Evolutionary conservation across 202 grass and related monocot species (phyloP).

Genomic region (Eragrostis tef): DNA sequence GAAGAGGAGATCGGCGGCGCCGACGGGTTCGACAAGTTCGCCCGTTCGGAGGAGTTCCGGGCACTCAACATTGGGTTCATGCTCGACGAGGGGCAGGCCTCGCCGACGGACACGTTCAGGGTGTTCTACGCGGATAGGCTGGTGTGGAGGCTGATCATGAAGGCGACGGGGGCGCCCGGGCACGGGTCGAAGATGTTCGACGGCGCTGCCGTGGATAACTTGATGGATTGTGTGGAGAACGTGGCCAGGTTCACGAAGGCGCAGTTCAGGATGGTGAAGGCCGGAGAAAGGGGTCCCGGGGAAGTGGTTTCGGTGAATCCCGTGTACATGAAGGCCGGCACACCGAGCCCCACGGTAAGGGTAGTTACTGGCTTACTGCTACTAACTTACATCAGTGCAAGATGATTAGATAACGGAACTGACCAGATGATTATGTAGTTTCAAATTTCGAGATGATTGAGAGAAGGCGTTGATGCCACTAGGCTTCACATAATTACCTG

Average conservation of each 20-base stretch:
- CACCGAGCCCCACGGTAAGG: constrained; percentile 73
- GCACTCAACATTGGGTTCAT: constrained; percentile 77
- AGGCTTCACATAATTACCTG: not conserved
- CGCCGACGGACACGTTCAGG: constrained; percentile 74
- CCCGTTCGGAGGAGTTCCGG: constrained; percentile 64
- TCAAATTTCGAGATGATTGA: not conserved
- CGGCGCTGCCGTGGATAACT: constrained; percentile 65
- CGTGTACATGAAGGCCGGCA: constrained; percentile 85
- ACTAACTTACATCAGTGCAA: constrained; percentile 2
- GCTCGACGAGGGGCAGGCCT: constrained; percentile 93
- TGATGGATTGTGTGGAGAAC: constrained; percentile 72
- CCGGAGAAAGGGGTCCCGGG: constrained; percentile 54
- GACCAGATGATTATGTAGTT: not conserved
- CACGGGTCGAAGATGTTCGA: constrained; percentile 88
- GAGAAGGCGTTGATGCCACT: not conserved
- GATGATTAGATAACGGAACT: not conserved
- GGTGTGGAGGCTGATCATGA: constrained; percentile 70
- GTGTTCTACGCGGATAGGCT: constrained; percentile 83
- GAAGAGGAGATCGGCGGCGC: constrained; percentile 81
- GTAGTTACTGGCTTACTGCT: not conserved
- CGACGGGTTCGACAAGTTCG: constrained; percentile 66
- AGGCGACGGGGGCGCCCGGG: constrained; percentile 64
- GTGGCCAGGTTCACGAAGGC: constrained; percentile 67
- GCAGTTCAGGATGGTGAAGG: constrained; percentile 78
- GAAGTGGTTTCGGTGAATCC: constrained; percentile 84